Conservation (phyloP, 1,139 yeast genomes). For the Hyphopichia wangnamkhiaoensis region DNA sequence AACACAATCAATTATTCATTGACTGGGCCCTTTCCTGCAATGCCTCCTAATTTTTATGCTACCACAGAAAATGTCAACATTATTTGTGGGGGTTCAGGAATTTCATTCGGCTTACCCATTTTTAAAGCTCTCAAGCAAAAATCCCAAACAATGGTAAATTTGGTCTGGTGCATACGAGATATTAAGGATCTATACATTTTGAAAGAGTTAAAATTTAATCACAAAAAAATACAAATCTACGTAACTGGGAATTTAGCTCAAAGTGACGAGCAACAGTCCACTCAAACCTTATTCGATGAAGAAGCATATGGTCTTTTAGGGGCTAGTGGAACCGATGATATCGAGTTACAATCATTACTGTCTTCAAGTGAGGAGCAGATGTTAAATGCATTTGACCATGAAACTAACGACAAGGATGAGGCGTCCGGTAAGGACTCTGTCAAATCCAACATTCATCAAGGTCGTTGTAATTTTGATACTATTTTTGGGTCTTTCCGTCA, state of each 20-base stretch:
- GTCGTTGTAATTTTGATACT: conserved; percentile 44
- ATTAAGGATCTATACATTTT: conserved; percentile 45
- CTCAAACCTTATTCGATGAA: conserved; percentile 5
- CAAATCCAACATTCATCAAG: conserved; percentile 13
- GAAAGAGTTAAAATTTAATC: conserved; percentile 30
- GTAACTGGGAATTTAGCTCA: conserved; percentile 18
- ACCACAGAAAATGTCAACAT: conserved; percentile 57
- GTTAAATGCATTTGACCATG: neutral
- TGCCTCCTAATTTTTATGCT: conserved; percentile 26
- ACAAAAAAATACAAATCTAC: conserved; percentile 16
- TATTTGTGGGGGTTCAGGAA: conserved; percentile 86
- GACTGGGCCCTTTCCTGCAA: conserved; percentile 31
- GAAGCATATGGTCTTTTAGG: conserved; percentile 21
- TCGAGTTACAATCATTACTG: conserved; percentile 17
- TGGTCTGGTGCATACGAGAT: conserved; percentile 57
- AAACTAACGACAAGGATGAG: neutral
- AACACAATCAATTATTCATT: conserved; percentile 18
- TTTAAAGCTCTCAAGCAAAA: conserved; percentile 33
- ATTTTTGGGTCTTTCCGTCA: conserved; percentile 27
- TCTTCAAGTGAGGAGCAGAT: neutral
- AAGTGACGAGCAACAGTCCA: neutral
- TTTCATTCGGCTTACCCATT: conserved; percentile 72
- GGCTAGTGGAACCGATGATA: conserved; percentile 13
- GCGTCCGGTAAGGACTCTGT: neutral
- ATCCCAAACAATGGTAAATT: conserved; percentile 14